These are phyloP conservation scores for Ilyonectria mors-panacis DNA, from an alignment of 2,329 filamentous ascomycete species.

Conservation along the genomic window DNA sequence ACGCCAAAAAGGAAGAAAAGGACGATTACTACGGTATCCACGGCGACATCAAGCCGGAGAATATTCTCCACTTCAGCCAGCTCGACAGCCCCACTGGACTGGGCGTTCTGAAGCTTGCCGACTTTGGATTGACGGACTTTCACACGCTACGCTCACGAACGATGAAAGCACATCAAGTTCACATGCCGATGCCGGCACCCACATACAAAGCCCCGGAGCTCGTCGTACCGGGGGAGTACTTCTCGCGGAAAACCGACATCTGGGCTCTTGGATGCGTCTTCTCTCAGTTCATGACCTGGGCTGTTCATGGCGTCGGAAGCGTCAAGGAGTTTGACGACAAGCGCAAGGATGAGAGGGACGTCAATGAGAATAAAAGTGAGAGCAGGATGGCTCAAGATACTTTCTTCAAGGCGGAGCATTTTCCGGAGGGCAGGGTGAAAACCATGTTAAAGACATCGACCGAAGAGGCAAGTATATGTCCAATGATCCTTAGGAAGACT, in stretches of 20 bases:
- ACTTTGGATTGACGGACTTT: constrained; percentile 25
- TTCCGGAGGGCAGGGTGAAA: neutral
- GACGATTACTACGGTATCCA: constrained; percentile 26
- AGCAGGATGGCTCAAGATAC: constrained; percentile 1
- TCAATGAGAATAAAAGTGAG: neutral
- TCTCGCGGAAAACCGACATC: constrained; percentile 26
- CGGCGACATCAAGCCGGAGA: constrained; percentile 36
- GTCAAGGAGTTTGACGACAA: neutral
- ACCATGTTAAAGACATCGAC: neutral
- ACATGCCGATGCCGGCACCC: neutral
- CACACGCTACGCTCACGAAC: constrained; percentile 8
- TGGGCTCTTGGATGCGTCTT: constrained; percentile 34
- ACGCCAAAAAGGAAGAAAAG: constrained; percentile 10
- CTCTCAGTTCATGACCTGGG: constrained; percentile 30
- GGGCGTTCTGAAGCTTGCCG: constrained; percentile 25
- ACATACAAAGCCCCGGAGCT: constrained; percentile 24
- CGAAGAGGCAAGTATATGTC: neutral
- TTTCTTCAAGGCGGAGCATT: constrained; percentile 7
- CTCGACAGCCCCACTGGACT: neutral
- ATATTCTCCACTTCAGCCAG: constrained; percentile 35
- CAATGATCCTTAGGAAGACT: neutral
- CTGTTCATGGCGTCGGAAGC: constrained; percentile 17
- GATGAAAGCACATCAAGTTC: neutral
- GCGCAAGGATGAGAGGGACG: neutral
- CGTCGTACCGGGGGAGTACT: neutral